These are phyloP conservation scores for Syzygium aromaticum DNA, from an alignment of 345 rosid species.

Conservation along the genomic window DNA sequence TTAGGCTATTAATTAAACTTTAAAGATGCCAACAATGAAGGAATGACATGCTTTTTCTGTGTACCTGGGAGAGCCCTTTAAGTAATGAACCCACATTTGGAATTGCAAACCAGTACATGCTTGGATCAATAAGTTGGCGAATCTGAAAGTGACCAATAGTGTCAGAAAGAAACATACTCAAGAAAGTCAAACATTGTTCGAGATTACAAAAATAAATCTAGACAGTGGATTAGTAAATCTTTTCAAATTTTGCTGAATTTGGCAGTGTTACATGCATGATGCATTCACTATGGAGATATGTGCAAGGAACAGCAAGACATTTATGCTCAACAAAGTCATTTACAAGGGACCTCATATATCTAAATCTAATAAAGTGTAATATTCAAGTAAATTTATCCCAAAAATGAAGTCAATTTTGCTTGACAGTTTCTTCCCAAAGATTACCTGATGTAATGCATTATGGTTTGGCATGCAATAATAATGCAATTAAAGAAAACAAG, in stretches of 20 bases:
- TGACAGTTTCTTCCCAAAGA: not conserved
- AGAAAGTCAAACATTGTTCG: not conserved
- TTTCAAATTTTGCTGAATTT: not conserved
- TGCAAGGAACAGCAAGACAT: not conserved
- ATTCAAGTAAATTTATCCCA: not conserved
- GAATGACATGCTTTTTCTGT: not conserved
- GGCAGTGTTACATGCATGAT: not conserved
- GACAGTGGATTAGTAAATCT: not conserved
- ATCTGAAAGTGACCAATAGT: conserved; percentile 25
- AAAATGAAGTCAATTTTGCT: not conserved
- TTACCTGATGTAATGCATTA: not conserved
- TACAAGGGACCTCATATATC: not conserved
- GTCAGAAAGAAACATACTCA: not conserved
- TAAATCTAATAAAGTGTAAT: not conserved
- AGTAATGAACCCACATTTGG: conserved; percentile 75
- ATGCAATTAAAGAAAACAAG: not conserved
- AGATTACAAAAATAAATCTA: not conserved
- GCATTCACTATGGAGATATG: not conserved
- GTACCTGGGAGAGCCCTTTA: conserved; percentile 85
- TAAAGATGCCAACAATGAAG: not conserved
- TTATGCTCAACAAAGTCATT: not conserved
- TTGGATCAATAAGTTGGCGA: conserved; percentile 74
- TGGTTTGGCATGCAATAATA: not conserved
- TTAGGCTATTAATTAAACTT: not conserved
- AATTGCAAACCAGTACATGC: conserved; percentile 90